A percentile compares a stretch with the other conserved stretches of the same genome.
These are phyloP conservation scores for Porcisia deanei DNA, from an alignment of 208 protist species.

Conservation along the genomic window DNA sequence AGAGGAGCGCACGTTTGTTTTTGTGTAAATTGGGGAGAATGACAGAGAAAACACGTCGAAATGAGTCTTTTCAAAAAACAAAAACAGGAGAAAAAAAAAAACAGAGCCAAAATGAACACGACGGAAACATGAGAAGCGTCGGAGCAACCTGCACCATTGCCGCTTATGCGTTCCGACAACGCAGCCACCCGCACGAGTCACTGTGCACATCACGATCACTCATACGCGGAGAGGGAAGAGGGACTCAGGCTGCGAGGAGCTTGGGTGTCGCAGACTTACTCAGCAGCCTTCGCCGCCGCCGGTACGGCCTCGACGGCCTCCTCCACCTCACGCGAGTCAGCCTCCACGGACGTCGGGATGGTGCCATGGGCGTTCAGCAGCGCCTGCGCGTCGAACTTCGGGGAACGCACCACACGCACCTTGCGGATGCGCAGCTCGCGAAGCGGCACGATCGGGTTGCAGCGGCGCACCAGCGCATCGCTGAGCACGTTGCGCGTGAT, in stretches of 20 bases:
- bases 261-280: conserved; percentile 14
- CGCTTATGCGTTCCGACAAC: background rate
- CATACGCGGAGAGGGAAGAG: background rate
- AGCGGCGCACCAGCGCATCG: conserved; percentile 95
- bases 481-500: conserved; percentile 95
- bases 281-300: conserved; percentile 34
- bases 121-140: conserved; percentile 14
- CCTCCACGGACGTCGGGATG: conserved; percentile 83
- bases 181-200: conserved; percentile 1
- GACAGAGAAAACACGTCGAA: background rate
- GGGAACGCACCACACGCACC: conserved; percentile 96
- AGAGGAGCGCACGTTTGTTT: background rate
- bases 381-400: conserved; percentile 95
- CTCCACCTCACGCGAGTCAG: conserved; percentile 73
- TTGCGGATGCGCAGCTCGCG: conserved; percentile 99
- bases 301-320: conserved; percentile 58
- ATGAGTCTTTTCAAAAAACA: background rate
- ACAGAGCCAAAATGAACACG: conserved; percentile 1
- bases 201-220: conserved; percentile 1
- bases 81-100: conserved; percentile 21
- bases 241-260: background rate
- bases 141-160: background rate
- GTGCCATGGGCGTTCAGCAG: conserved; percentile 93
- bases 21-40: background rate
- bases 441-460: conserved; percentile 96